A percentile compares a stretch with the other conserved stretches of the same genome.
These are phyloP conservation scores for Zoysia pacifica DNA, from an alignment of 176 grass and related monocot genomes.

Conservation along the genomic window DNA sequence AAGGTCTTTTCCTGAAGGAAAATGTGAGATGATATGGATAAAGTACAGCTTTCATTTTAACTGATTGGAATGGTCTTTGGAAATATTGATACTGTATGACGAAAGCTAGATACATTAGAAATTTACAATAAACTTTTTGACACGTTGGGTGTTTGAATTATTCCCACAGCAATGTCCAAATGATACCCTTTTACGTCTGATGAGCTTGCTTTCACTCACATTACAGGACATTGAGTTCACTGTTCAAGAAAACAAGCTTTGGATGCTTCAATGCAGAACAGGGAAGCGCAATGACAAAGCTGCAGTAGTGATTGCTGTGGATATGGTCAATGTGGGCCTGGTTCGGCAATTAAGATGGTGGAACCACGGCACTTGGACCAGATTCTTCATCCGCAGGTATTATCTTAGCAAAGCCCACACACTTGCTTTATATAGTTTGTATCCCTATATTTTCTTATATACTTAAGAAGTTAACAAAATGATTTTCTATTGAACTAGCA, in stretches of 20 bases:
- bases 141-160: not conserved
- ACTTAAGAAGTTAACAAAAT: not conserved
- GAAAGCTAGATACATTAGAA: not conserved
- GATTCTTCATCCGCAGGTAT: constrained; percentile 97
- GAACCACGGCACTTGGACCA: constrained; percentile 88
- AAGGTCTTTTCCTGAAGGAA: too few species aligned
- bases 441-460: not conserved
- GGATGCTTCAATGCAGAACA: constrained; percentile 92
- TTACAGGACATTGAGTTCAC: constrained; percentile 93
- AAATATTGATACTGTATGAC: not conserved
- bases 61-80: not conserved
- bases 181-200: not conserved
- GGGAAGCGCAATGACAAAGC: constrained; percentile 81
- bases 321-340: constrained; percentile 77
- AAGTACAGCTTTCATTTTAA: too few species aligned
- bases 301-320: constrained; percentile 87
- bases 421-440: not conserved
- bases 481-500: not conserved
- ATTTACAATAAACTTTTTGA: not conserved
- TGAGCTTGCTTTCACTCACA: constrained; percentile 18
- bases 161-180: not conserved
- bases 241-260: constrained; percentile 94
- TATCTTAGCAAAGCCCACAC: not conserved
- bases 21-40: too few species aligned
- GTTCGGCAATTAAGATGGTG: constrained; percentile 79